Evolutionary conservation across 2,329 filamentous ascomycete genomes (phyloP).

Genomic region (Pseudopyrenochaeta lycopersici): DNA sequence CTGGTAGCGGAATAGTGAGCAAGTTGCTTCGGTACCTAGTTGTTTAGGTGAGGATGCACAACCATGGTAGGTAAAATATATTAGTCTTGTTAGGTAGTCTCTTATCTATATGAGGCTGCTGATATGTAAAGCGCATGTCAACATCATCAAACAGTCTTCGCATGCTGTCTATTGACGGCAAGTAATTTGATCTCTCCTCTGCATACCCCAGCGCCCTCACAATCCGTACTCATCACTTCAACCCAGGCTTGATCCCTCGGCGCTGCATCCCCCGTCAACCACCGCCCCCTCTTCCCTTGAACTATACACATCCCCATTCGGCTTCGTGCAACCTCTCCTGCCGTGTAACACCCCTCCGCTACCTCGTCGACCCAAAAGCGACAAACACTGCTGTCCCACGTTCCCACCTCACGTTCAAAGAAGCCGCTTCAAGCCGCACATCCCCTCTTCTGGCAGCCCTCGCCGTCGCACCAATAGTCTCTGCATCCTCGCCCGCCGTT

Average conservation of each 20-base stretch:
- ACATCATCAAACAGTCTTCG: not conserved
- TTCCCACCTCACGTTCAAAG: slow-evolving; percentile 13
- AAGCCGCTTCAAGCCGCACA: slow-evolving; percentile 20
- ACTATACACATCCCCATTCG: not conserved
- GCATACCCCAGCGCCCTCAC: not conserved
- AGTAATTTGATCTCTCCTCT: not conserved
- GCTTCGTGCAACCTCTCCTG: slow-evolving; percentile 4
- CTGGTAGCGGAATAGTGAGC: not conserved
- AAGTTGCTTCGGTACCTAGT: not conserved
- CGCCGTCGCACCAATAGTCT: slow-evolving; percentile 27
- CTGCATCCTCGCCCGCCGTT: slow-evolving; percentile 11
- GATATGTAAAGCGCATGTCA: slow-evolving; percentile 1
- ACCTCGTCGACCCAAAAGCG: no score
- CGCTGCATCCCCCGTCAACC: not conserved
- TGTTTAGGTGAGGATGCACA: not conserved
- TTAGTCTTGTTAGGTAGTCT: not conserved
- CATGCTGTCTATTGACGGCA: not conserved
- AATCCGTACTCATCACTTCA: not conserved
- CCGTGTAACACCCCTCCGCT: not conserved
- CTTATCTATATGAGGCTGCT: slow-evolving; percentile 4
- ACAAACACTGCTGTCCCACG: slow-evolving; percentile 9
- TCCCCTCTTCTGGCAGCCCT: slow-evolving; percentile 7
- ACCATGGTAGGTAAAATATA: not conserved
- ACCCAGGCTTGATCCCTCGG: not conserved
- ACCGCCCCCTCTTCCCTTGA: not conserved